Percentiles rank a stretch among this genome's conserved stretches.
These are phyloP conservation scores for Dendrobium officinale DNA, from an alignment of 106 monocot species.

Conservation along the genomic window DNA sequence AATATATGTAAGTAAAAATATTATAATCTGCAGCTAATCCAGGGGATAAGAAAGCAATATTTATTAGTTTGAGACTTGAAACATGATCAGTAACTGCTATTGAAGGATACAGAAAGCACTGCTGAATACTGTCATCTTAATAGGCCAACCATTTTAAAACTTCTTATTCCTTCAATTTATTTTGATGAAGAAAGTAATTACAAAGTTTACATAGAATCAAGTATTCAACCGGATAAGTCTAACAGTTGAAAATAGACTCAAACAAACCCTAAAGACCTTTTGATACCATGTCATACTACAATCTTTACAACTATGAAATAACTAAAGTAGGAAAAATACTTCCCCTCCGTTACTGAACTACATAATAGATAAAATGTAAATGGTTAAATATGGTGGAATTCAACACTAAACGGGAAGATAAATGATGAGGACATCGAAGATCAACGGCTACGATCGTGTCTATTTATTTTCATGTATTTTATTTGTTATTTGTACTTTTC, in stretches of 20 bases:
- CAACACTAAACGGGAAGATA: neutral
- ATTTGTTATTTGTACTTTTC: too few relatives aligned
- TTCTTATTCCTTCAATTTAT: neutral
- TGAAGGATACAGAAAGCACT: constrained; percentile 1
- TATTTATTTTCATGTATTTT: too few relatives aligned
- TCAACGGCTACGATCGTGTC: too few relatives aligned
- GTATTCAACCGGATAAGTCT: neutral
- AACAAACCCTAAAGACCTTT: too few relatives aligned
- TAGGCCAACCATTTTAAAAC: neutral
- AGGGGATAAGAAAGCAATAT: neutral
- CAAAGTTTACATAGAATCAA: neutral
- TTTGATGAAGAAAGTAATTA: neutral
- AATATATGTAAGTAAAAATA: neutral
- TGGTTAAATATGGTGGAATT: neutral
- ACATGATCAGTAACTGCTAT: neutral
- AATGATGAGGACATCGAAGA: too few relatives aligned
- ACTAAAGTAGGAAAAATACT: too few relatives aligned
- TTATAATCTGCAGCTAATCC: neutral
- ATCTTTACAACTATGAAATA: too few relatives aligned
- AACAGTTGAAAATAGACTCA: neutral
- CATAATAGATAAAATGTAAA: too few relatives aligned
- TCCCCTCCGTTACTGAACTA: too few relatives aligned
- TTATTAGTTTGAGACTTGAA: neutral
- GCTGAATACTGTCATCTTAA: neutral
- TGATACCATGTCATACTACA: too few relatives aligned